Evolutionary conservation across 306 rosid genomes (phyloP), one percentile per base, ranked within the genome.

Genomic region (Pueraria montana): DNA sequence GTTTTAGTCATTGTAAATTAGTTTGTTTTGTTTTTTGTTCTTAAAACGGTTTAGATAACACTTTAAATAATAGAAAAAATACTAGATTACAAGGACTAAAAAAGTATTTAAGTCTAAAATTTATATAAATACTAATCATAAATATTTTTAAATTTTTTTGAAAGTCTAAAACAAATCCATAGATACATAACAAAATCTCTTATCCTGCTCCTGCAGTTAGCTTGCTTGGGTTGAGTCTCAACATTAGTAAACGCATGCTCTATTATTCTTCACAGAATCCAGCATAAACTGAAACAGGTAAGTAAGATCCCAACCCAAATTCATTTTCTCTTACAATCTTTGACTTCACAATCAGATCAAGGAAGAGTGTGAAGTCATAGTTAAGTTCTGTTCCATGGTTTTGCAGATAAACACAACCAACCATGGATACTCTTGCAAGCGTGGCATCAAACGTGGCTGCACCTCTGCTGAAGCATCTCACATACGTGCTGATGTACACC

Each of bases 401-500:
- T 67, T 5, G 77, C 71, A 69, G 74, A 69, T 21, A 67, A 34
- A 64, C 7, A 16, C 49, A 9, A 0, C 21, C 6, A 38, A 27
- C 4, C 72, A 86, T 86, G 85, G 52, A 78, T 58, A 2, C 80
- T 0, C 10, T 86, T 45, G 74, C 86, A 27, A 82, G 86, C 52
- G 1, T 78, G 13, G 81, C 63, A 13, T n/a, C 86, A 20, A 82
- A 5, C 0, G 83, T 83, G 55, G 86, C 78, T 7, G 23, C 23
- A 11, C 89, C 89, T 14, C 0, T 74, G 4, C 16, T 83, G 4
- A 17, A 69, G 5, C 65, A 82, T 11, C 16, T 85, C 7, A 83
- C 82, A 0, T 86, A 78, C 10, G 11, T 86, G 13, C 20, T 86
- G 65, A 34, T 73, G 82, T 86, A 82, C 84, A 82, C 10, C 71